Evolutionary conservation across 163 green algal species (phyloP).

Genomic region (Scenedesmus sp.): DNA sequence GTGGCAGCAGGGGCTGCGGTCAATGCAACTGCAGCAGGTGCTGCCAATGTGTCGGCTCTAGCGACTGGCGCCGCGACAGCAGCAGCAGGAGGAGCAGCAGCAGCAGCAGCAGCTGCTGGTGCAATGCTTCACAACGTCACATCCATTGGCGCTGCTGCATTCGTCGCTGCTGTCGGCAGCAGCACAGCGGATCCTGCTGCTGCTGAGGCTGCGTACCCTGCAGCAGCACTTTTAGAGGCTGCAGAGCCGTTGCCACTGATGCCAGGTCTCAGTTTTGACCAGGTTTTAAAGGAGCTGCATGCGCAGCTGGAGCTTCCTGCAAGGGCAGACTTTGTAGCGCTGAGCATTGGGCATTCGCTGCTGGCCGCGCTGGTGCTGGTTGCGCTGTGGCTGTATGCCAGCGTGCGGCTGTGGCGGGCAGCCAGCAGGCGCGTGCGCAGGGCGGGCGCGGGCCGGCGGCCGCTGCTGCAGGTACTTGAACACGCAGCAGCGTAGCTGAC

Average conservation of each 20-base stretch:
- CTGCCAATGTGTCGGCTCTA: not conserved
- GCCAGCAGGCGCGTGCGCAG: not conserved
- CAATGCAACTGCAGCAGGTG: not conserved
- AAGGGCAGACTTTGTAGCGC: constrained; percentile 24
- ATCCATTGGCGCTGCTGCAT: not conserved
- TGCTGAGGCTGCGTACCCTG: not conserved
- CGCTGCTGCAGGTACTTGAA: constrained; percentile 36
- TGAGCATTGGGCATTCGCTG: constrained; percentile 34
- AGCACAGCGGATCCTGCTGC: not conserved
- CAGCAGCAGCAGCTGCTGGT: not conserved
- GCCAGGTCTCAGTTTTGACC: constrained; percentile 15
- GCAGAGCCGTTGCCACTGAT: constrained; percentile 28
- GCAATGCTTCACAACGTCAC: not conserved
- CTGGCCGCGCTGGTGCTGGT: constrained; percentile 6
- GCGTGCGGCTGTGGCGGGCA: constrained; percentile 40
- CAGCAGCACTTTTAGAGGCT: not conserved
- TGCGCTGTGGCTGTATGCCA: constrained; percentile 40
- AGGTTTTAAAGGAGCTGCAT: constrained; percentile 13
- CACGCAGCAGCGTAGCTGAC: not conserved
- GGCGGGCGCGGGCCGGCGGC: not conserved
- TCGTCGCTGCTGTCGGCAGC: not conserved
- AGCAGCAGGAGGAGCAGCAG: constrained; percentile 7
- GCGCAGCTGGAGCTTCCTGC: constrained; percentile 46
- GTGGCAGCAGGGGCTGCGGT: not conserved
- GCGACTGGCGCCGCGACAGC: not conserved